phyloP scores from a whole-genome alignment of 352 stramenopile genomes.

The Phytophthora cryptogea region DNA sequence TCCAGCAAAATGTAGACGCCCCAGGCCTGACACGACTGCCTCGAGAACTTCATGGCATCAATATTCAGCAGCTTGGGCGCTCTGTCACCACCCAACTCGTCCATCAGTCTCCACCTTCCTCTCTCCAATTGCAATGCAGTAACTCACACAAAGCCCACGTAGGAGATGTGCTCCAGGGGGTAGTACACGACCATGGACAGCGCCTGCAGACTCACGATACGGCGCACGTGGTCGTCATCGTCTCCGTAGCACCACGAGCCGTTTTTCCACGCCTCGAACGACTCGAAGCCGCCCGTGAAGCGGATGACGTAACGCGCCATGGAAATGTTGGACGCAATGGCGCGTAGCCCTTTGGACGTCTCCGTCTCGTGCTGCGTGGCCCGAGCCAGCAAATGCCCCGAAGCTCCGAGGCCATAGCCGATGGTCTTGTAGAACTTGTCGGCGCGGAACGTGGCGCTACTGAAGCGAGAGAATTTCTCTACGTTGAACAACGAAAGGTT shows the following conservation, averaged over 20 bases:
- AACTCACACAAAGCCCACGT: conserved; percentile 81
- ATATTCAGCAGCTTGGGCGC: conserved; percentile 77
- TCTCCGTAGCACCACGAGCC: conserved; percentile 78
- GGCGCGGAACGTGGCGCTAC: conserved; percentile 55
- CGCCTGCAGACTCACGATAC: conserved; percentile 66
- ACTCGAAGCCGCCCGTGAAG: conserved; percentile 77
- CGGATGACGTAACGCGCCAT: conserved; percentile 83
- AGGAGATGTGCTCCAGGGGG: conserved; percentile 84
- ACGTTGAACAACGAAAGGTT: conserved; percentile 48
- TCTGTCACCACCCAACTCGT: conserved; percentile 28
- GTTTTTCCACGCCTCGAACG: conserved; percentile 76
- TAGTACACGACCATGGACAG: conserved; percentile 88
- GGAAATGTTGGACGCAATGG: conserved; percentile 72
- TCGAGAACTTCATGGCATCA: conserved; percentile 70
- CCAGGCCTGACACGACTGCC: conserved; percentile 76
- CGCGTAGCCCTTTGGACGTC: conserved; percentile 55
- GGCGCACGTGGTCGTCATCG: conserved; percentile 64
- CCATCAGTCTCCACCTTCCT: not conserved
- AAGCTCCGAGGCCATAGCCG: conserved; percentile 63
- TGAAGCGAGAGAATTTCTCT: conserved; percentile 75
- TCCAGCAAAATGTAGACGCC: conserved; percentile 77
- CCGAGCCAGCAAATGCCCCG: conserved; percentile 60
- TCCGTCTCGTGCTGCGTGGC: conserved; percentile 53
- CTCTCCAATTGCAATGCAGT: not conserved
- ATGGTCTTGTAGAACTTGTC: conserved; percentile 90